Percentiles rank a stretch among this genome's conserved stretches.
Conservation (phyloP, 139 green algal species). For the Tetraselmis chui region DNA sequence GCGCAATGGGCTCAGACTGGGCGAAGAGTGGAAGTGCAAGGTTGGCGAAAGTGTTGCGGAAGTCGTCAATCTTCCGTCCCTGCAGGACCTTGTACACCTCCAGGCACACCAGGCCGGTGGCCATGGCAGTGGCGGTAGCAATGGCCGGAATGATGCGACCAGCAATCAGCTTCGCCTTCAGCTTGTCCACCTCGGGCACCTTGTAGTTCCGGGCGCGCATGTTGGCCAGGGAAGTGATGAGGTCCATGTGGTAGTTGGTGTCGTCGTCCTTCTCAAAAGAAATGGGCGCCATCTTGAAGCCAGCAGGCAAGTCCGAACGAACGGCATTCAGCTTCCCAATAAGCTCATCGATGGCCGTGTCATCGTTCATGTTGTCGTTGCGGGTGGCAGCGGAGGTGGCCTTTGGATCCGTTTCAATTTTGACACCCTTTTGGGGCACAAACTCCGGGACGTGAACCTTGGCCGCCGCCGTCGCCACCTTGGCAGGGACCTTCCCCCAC, state of each 20-base stretch:
- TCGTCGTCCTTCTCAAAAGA: constrained; percentile 96
- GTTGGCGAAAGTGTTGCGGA: constrained; percentile 98
- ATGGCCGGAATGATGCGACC: constrained; percentile 98
- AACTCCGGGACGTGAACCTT: constrained; percentile 72
- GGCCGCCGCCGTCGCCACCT: constrained; percentile 43
- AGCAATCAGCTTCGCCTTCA: constrained; percentile 97
- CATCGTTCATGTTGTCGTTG: background rate
- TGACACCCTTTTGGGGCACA: constrained; percentile 73
- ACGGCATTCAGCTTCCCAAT: constrained; percentile 35
- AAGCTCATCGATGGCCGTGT: constrained; percentile 50
- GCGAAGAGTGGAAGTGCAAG: constrained; percentile 95
- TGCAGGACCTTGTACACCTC: constrained; percentile 91
- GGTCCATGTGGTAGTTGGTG: constrained; percentile 96
- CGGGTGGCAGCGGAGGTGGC: constrained; percentile 24
- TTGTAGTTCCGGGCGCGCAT: constrained; percentile 97
- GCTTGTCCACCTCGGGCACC: constrained; percentile 71
- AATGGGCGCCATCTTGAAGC: constrained; percentile 62
- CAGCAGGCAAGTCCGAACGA: constrained; percentile 33
- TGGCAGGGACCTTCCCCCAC: constrained; percentile 47
- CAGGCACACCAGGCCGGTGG: constrained; percentile 91
- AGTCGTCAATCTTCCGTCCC: constrained; percentile 63
- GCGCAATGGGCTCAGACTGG: constrained; percentile 87
- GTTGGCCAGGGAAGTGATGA: constrained; percentile 91
- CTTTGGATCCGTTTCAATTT: constrained; percentile 98
- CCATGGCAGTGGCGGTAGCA: constrained; percentile 91